Percentiles rank a stretch among this genome's conserved stretches.
These are phyloP conservation scores for Lathyrus aphaca DNA, from an alignment of 306 rosid species.

Conservation along the genomic window DNA sequence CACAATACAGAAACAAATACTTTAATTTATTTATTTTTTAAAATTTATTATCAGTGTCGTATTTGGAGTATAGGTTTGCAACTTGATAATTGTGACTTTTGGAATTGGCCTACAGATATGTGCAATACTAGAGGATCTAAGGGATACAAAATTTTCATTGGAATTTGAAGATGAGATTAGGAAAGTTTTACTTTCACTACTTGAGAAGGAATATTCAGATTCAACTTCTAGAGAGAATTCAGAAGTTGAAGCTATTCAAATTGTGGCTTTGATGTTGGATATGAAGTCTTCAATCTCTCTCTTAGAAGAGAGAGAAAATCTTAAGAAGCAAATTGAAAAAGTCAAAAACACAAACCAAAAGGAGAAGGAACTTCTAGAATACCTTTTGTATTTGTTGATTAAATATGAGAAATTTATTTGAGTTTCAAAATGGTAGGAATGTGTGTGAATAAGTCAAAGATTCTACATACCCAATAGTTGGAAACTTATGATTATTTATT, in stretches of 20 bases:
- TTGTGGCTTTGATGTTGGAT: slow-evolving; percentile 50
- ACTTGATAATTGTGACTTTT: slow-evolving; percentile 17
- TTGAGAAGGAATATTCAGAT: slow-evolving; percentile 41
- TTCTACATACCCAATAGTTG: slow-evolving; percentile 16
- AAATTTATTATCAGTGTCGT: too few species aligned
- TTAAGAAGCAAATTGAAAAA: slow-evolving; percentile 42
- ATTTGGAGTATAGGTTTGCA: too few species aligned
- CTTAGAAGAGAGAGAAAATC: slow-evolving; percentile 50
- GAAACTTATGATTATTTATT: slow-evolving; percentile 30
- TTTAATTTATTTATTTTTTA: too few species aligned
- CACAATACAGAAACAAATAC: too few species aligned
- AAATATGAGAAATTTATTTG: slow-evolving; percentile 44
- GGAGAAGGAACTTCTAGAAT: slow-evolving; percentile 47
- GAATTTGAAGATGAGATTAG: slow-evolving; percentile 54
- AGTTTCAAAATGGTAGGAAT: slow-evolving; percentile 28
- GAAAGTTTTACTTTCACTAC: slow-evolving; percentile 42
- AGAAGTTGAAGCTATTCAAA: slow-evolving; percentile 55
- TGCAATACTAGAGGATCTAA: slow-evolving; percentile 49
- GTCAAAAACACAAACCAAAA: slow-evolving; percentile 25
- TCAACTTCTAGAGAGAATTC: slow-evolving; percentile 36
- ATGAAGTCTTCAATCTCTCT: slow-evolving; percentile 41
- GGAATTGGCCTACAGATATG: slow-evolving; percentile 51
- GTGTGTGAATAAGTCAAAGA: slow-evolving; percentile 28
- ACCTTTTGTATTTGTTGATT: slow-evolving; percentile 50
- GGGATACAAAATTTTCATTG: slow-evolving; percentile 44